Evolutionary conservation across 2,329 filamentous ascomycete genomes (phyloP).

Genomic region (Colletotrichum spinosum): DNA sequence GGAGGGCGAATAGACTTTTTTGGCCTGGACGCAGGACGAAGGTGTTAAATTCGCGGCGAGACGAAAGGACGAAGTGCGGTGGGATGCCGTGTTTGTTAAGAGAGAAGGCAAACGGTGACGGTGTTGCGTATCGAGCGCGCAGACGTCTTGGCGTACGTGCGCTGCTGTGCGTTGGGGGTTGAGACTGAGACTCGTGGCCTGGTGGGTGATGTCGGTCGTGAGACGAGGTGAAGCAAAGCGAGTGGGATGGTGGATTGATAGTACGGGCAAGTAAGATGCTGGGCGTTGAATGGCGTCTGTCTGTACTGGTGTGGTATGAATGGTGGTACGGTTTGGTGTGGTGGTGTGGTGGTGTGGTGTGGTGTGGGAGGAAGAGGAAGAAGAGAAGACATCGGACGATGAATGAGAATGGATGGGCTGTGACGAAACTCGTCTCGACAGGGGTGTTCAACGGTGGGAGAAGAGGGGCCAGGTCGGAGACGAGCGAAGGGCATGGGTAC

Average conservation of each 20-base stretch:
- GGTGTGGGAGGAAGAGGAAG: constrained; percentile 1
- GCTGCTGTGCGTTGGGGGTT: constrained; percentile 17
- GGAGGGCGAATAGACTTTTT: constrained; percentile 11
- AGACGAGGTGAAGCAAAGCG: constrained; percentile 27
- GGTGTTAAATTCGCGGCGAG: background rate
- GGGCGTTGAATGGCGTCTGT: too few relatives aligned
- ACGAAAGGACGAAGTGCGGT: background rate
- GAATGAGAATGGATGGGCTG: constrained; percentile 17
- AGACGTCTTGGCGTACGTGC: constrained; percentile 32
- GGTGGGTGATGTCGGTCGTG: constrained; percentile 6
- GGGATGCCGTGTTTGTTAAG: constrained; percentile 28
- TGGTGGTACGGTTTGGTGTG: background rate
- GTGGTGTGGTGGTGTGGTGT: background rate
- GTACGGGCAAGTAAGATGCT: background rate
- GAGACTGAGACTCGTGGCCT: constrained; percentile 2
- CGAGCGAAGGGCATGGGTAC: background rate
- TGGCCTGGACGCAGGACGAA: background rate
- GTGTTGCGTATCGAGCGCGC: constrained; percentile 8
- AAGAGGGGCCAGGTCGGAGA: background rate
- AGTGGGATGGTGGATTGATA: background rate
- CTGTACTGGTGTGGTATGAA: background rate
- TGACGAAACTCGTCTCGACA: constrained; percentile 37
- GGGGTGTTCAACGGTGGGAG: constrained; percentile 2
- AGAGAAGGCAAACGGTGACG: constrained; percentile 1
- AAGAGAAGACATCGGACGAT: constrained; percentile 31